Conservation (phyloP, 140 eudicot species). For the Cichorium intybus region DNA sequence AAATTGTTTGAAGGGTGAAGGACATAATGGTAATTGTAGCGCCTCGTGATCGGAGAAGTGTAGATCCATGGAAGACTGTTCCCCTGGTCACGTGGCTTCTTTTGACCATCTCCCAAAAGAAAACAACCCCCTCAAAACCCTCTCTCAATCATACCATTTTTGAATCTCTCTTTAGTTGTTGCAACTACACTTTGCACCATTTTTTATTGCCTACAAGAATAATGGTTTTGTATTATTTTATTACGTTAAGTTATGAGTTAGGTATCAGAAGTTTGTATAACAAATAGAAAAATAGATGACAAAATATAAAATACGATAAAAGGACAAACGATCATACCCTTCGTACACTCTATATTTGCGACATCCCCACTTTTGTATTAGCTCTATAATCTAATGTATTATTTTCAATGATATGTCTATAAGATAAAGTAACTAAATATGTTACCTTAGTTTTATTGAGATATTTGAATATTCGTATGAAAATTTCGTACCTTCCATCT, state of each 20-base stretch:
- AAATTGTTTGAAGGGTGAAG: neutral
- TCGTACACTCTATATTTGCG: neutral
- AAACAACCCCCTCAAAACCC: slow-evolving; percentile 31
- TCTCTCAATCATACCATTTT: slow-evolving; percentile 32
- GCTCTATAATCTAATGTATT: neutral
- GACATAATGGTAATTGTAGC: slow-evolving; percentile 23
- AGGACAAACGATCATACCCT: neutral
- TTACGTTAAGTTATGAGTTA: neutral
- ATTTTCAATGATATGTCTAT: neutral
- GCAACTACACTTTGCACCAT: neutral
- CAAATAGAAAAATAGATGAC: neutral
- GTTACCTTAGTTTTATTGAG: neutral
- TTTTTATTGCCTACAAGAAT: neutral
- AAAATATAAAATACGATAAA: neutral
- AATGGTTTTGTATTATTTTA: neutral
- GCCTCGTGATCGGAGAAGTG: slow-evolving; percentile 99
- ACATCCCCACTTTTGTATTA: no score
- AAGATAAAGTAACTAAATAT: neutral
- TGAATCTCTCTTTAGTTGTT: slow-evolving; percentile 11
- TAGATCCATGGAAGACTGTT: slow-evolving; percentile 99
- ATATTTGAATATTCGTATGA: no score
- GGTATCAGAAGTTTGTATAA: no score
- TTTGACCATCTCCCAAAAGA: slow-evolving; percentile 40
- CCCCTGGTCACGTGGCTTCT: slow-evolving; percentile 91
- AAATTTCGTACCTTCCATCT: no score